These are phyloP conservation scores for Obelidium mucronatum DNA, from an alignment of 192 early-diverging fungal species.

Conservation along the genomic window DNA sequence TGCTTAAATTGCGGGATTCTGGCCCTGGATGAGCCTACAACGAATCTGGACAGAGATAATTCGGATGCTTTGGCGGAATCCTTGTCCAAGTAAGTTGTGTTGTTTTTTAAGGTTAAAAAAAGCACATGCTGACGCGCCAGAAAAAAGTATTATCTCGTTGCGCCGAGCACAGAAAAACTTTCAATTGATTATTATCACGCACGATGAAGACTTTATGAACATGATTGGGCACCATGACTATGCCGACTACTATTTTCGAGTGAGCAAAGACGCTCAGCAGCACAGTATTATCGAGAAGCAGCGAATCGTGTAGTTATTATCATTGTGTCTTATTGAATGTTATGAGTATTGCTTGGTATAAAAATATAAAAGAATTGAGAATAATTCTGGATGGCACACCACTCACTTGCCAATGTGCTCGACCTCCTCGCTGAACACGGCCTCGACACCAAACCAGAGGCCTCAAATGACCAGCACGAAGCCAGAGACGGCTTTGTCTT, in stretches of 20 bases:
- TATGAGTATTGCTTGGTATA: neutral
- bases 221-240: constrained; percentile 79
- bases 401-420: neutral
- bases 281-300: constrained; percentile 36
- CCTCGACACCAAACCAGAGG: no score
- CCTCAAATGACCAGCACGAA: neutral
- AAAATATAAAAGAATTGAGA: no score
- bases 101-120: constrained; percentile 12
- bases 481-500: constrained; percentile 8
- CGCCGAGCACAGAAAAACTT: constrained; percentile 88
- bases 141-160: constrained; percentile 84
- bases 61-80: constrained; percentile 85
- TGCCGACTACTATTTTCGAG: constrained; percentile 86
- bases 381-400: no score
- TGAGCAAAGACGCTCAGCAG: constrained; percentile 77
- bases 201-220: constrained; percentile 95
- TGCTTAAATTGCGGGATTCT: constrained; percentile 91
- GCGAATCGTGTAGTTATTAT: constrained; percentile 8
- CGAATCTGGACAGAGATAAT: constrained; percentile 91
- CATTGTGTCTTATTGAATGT: neutral
- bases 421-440: neutral
- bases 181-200: constrained; percentile 97
- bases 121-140: no score
- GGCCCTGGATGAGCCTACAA: constrained; percentile 97
- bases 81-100: constrained; percentile 66